Base-by-base conservation (phyloP, 257 asterid species). In the Capsicum rhomboideum region DNA sequence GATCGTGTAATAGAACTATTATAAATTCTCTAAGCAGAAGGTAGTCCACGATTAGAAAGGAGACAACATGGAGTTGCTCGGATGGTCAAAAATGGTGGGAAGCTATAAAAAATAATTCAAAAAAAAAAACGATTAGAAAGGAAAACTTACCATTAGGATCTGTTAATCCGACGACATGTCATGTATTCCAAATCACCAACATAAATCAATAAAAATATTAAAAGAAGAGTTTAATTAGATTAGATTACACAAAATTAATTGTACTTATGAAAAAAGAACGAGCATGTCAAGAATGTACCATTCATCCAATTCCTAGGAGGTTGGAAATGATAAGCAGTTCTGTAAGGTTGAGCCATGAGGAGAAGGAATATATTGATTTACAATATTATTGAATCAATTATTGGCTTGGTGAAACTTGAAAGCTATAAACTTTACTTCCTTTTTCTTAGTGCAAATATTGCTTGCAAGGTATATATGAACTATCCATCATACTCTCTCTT, bases 71-170 rank as follows among this genome's bases (percentile, higher is more conserved):
- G 40, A 3, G 40, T 34, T 34, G 40, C 2, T 34, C 4, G 40
- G 40, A 34, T 34, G 4, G 40, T 2, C 40, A 34, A 34, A 34
- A 34, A 34, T 34, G 40, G 40, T 2, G 40, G 40, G 40, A 34
- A 34, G 40, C 40, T 34, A 34, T 3, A 34, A 34, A 34, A 34
- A 34, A 34, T 34, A 34, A 34, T 34, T 34, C n/a, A n/a, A n/a
- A n/a, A 34, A 34, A 34, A 34, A 34, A 3, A 34, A 34, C 40
- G 4, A 42, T n/a, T 11, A 42, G n/a, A 71, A 13, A 6, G 10
- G 56, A 72, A 29, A 55, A 71, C 86, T 86, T 83, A 93, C 95
- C 97, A 90, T 93, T 91, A 82, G 97, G 97, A 89, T 93, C 97
- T 93, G 89, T 53, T 31, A 84, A 82, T 72, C 29, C n/a, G 0